A percentile compares a stretch with the other conserved stretches of the same genome.
Evolutionary conservation across 768 basidiomycete genomes (phyloP).

Genomic region (Psilocybe cubensis): DNA sequence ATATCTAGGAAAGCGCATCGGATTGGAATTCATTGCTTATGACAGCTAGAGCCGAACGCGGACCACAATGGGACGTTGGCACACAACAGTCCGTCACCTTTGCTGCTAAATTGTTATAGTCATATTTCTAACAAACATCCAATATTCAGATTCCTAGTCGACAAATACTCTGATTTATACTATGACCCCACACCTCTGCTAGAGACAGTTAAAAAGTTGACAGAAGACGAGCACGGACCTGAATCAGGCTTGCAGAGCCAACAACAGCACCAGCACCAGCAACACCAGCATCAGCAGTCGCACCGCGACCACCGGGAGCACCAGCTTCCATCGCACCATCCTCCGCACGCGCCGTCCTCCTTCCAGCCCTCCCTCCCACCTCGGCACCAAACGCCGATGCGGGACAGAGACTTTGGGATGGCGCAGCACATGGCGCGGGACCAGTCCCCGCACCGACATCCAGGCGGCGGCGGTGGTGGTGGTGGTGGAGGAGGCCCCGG

Average conservation of each 20-base stretch:
- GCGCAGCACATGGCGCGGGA: background rate
- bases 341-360: slow-evolving; percentile 14
- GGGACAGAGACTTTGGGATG: slow-evolving; percentile 17
- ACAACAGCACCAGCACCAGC: slow-evolving; percentile 30
- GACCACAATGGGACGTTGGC: slow-evolving; percentile 87
- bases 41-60: slow-evolving; percentile 79
- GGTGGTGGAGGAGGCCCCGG: background rate
- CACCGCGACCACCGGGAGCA: slow-evolving; percentile 27
- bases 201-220: slow-evolving; percentile 52
- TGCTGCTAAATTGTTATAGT: background rate
- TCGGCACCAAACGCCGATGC: slow-evolving; percentile 33
- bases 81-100: slow-evolving; percentile 72
- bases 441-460: background rate
- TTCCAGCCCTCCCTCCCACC: slow-evolving; percentile 21
- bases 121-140: background rate
- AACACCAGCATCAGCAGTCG: slow-evolving; percentile 25
- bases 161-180: slow-evolving; percentile 71
- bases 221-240: slow-evolving; percentile 45
- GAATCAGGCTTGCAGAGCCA: slow-evolving; percentile 21
- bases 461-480: background rate
- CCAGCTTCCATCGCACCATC: slow-evolving; percentile 26
- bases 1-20: slow-evolving; percentile 68
- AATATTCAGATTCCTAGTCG: slow-evolving; percentile 68
- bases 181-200: slow-evolving; percentile 69
- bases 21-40: slow-evolving; percentile 85